phyloP scores from a whole-genome alignment of 495 filamentous ascomycete genomes.

The Xylaria venustula region DNA sequence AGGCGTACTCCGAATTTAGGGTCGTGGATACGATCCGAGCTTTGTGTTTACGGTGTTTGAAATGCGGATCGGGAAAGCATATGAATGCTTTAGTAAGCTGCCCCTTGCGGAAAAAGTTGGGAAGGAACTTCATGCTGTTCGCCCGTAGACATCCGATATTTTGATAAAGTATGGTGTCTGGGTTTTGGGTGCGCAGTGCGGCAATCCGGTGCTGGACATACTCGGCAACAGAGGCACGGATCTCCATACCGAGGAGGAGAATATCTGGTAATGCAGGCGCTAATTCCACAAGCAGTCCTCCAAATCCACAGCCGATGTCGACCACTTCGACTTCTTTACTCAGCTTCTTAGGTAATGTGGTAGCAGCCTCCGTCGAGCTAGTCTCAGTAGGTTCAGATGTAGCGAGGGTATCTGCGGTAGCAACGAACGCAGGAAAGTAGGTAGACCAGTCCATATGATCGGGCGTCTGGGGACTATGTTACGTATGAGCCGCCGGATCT shows the following conservation, averaged over 20 bases:
- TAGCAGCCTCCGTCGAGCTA: constrained; percentile 10
- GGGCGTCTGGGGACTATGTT: constrained; percentile 70
- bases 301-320: constrained; percentile 96
- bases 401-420: constrained; percentile 14
- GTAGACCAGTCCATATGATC: constrained; percentile 87
- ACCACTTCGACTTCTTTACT: constrained; percentile 80
- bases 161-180: constrained; percentile 62
- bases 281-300: constrained; percentile 83
- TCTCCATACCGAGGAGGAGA: constrained; percentile 87
- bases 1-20: constrained; percentile 91
- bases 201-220: constrained; percentile 84
- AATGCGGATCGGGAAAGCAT: constrained; percentile 98
- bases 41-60: constrained; percentile 96
- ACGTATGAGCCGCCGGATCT: constrained; percentile 8
- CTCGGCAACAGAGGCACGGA: constrained; percentile 81
- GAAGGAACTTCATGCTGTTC: constrained; percentile 98
- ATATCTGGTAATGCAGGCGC: constrained; percentile 78
- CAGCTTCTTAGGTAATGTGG: constrained; percentile 39
- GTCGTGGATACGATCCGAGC: constrained; percentile 87
- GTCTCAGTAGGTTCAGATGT: constrained; percentile 13
- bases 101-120: constrained; percentile 80
- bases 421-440: constrained; percentile 72
- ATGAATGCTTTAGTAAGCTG: constrained; percentile 90
- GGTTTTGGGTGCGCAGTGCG: constrained; percentile 70
- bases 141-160: constrained; percentile 84